These are phyloP conservation scores for Leptographium radiaticola DNA, from an alignment of 2,329 filamentous ascomycete genomes.

Conservation along the genomic window DNA sequence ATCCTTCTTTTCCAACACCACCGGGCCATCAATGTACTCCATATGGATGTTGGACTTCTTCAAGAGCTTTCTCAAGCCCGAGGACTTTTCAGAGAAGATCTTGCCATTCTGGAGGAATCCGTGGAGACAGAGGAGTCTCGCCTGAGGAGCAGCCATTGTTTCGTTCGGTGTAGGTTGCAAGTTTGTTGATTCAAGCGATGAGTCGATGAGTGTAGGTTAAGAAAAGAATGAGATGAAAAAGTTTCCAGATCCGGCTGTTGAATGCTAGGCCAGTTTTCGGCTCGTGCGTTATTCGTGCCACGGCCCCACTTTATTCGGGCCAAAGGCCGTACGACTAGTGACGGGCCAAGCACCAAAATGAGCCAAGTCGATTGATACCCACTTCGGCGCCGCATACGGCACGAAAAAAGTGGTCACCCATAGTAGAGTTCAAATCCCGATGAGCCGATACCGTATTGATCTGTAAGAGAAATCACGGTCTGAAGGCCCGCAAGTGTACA, in stretches of 20 bases:
- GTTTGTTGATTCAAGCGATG: background rate
- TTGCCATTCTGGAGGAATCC: conserved; percentile 5
- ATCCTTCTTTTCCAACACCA: conserved; percentile 5
- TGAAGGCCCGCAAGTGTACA: too few species aligned
- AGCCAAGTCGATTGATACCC: background rate
- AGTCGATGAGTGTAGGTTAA: background rate
- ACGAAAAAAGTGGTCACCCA: background rate
- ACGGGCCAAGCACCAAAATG: background rate
- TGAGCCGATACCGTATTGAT: background rate
- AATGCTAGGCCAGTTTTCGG: background rate
- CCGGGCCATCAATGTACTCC: conserved; percentile 6
- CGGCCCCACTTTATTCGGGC: background rate
- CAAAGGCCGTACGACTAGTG: background rate
- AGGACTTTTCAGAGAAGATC: conserved; percentile 5
- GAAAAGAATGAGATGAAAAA: background rate
- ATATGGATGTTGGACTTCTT: conserved; percentile 5
- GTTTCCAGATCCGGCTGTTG: background rate
- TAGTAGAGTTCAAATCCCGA: background rate
- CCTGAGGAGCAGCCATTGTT: background rate
- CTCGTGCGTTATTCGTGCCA: background rate
- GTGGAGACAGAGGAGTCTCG: conserved; percentile 4
- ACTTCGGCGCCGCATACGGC: background rate
- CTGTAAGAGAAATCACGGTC: too few species aligned
- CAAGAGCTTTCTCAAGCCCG: conserved; percentile 2
- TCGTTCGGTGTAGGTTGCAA: background rate